Evolutionary conservation across 179 eudicot species (phyloP), one percentile per base, ranked within the genome.

Genomic region (Patellifolia procumbens): DNA sequence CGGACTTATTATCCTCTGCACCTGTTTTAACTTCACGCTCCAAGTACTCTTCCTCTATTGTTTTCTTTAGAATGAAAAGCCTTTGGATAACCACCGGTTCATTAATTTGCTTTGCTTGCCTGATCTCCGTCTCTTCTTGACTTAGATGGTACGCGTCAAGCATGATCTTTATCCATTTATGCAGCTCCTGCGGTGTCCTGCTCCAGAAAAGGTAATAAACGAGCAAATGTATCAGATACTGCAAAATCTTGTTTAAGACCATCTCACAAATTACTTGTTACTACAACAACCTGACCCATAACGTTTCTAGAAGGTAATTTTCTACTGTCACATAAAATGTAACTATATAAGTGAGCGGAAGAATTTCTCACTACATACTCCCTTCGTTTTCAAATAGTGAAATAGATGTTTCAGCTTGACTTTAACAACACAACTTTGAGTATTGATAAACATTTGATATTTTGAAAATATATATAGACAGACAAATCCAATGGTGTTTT

Each of bases 181-280:
- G 98, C 78, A 94, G 89, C 86, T 94, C 98, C 78, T 89, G 88
- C 0, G 98, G 97, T 37, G 93, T 92, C 76, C 98, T 93, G 87
- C 72, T 71, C 76, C 81, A 83, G 26, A 74, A 72, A 70, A 42
- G 63, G 53, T 68, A 80, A 13, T 19, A 60, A 17, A 49, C 42
- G n/a, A 75, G 29, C 60, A 61, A 0, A 42, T 39, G 35, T 17
- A 62, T 62, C 5, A 62, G 6, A 7, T 17, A 62, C 4, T 10
- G 20, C 31, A 28, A 68, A 6, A 28, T 68, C 1, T 3, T 24
- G 26, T 24, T 24, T 22, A 2, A 10, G 4, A 42, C 4, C 35
- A 10, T 66, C 10, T 42, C 32, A 31, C n/a, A n/a, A n/a, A 16
- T 2, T 5, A 26, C 34, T 26, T 5, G 28, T 24, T 13, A 20